Conservation (phyloP, 768 basidiomycete species). For the Leccinum uliginosum region DNA sequence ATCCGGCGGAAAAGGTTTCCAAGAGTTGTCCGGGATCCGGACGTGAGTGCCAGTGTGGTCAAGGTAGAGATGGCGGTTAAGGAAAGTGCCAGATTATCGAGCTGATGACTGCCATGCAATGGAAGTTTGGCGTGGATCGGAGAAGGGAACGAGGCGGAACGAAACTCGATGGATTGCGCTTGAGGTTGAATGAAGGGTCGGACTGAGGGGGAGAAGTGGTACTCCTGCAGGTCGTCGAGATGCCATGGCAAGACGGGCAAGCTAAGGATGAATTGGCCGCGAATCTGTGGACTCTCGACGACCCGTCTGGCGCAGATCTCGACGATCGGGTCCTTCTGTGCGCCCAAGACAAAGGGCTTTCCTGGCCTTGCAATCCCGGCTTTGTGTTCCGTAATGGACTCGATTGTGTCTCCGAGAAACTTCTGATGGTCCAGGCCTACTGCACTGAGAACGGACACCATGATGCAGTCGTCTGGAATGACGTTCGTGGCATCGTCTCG, state of each 20-base stretch:
- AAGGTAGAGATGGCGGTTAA: conserved; percentile 58
- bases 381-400: conserved; percentile 78
- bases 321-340: conserved; percentile 53
- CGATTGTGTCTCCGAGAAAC: conserved; percentile 76
- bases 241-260: conserved; percentile 32
- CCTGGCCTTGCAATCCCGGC: conserved; percentile 68
- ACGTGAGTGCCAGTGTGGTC: conserved; percentile 39
- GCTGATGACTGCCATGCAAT: conserved; percentile 79
- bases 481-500: conserved; percentile 90
- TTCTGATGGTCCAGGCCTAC: conserved; percentile 93
- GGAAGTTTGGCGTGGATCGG: conserved; percentile 52
- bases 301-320: conserved; percentile 39
- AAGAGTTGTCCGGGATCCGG: conserved; percentile 19
- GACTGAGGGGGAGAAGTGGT: conserved; percentile 30
- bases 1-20: conserved; percentile 30
- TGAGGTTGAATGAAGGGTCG: conserved; percentile 32
- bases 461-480: conserved; percentile 61
- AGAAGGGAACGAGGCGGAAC: conserved; percentile 40
- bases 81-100: conserved; percentile 76
- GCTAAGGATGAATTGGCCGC: conserved; percentile 39
- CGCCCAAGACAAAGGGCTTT: conserved; percentile 62
- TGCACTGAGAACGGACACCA: conserved; percentile 77
- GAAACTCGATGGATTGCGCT: conserved; percentile 39
- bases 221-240: conserved; percentile 28
- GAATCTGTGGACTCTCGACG: conserved; percentile 34